These are phyloP conservation scores for Hypomontagnella monticulosa DNA, from an alignment of 495 filamentous ascomycete species.

Conservation along the genomic window DNA sequence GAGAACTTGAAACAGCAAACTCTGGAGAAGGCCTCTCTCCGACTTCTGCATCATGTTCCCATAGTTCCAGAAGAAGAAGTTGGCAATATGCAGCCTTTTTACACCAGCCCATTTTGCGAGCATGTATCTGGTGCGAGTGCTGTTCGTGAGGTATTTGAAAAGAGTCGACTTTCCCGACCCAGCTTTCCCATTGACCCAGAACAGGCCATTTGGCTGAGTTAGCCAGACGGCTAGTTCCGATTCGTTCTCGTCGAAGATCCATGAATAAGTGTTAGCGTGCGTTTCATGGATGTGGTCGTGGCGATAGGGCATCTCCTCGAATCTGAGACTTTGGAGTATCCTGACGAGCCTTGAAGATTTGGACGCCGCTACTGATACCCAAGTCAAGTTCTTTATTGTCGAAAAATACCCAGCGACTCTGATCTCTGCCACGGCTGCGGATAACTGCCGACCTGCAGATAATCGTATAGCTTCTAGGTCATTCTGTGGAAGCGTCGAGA, in stretches of 20 bases:
- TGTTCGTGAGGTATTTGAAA: constrained; percentile 19
- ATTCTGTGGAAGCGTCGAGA: too few species aligned
- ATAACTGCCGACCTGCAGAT: neutral
- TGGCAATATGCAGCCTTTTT: constrained; percentile 36
- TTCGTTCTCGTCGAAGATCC: constrained; percentile 5
- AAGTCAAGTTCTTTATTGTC: neutral
- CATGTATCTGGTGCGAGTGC: constrained; percentile 21
- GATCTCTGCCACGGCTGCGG: neutral
- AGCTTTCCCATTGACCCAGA: constrained; percentile 17
- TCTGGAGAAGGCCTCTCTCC: constrained; percentile 36
- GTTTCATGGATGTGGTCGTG: constrained; percentile 5
- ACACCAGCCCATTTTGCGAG: constrained; percentile 42
- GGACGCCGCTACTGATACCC: neutral
- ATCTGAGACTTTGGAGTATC: constrained; percentile 6
- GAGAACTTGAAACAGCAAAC: constrained; percentile 53
- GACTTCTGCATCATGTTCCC: constrained; percentile 49
- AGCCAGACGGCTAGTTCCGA: neutral
- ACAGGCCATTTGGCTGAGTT: neutral
- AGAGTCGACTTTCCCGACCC: constrained; percentile 37
- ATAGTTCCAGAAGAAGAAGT: constrained; percentile 57
- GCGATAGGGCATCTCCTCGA: constrained; percentile 11
- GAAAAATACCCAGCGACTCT: neutral
- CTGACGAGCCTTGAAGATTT: neutral
- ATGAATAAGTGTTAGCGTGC: neutral
- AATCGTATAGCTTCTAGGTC: too few species aligned